phyloP scores from a whole-genome alignment of 305 asterid species.

The Fraxinus angustifolia region DNA sequence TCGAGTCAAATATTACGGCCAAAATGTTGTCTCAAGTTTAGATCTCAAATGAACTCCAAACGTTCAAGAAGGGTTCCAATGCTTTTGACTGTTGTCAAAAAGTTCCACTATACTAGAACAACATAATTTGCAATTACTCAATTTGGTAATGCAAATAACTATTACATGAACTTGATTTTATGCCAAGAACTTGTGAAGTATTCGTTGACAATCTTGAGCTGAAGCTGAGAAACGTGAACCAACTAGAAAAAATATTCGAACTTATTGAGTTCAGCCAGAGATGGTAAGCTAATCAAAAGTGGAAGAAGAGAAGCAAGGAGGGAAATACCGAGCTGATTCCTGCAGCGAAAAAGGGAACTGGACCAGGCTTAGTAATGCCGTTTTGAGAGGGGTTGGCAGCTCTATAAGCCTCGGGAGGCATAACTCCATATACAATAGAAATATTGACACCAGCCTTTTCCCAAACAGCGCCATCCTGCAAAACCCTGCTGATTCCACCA shows the following conservation, averaged over 20 bases:
- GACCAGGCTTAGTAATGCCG: slow-evolving; percentile 62
- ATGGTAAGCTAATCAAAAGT: background rate
- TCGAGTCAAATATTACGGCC: background rate
- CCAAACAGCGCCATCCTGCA: slow-evolving; percentile 87
- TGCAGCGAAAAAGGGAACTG: slow-evolving; percentile 90
- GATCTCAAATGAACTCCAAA: slow-evolving; percentile 10
- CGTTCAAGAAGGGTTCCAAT: background rate
- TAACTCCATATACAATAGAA: slow-evolving; percentile 87
- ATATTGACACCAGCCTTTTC: slow-evolving; percentile 97
- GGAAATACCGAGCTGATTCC: slow-evolving; percentile 87
- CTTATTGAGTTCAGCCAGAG: background rate
- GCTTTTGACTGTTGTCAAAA: background rate
- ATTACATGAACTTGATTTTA: too few species aligned
- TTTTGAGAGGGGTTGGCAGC: slow-evolving; percentile 77
- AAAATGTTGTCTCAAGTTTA: background rate
- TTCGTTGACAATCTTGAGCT: background rate
- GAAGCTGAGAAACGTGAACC: background rate
- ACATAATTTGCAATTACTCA: background rate
- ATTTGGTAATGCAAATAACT: background rate
- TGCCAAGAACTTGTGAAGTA: too few species aligned
- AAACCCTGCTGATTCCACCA: slow-evolving; percentile 92
- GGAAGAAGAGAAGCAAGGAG: background rate
- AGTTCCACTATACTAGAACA: background rate
- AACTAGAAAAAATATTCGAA: background rate
- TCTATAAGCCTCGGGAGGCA: slow-evolving; percentile 96